phyloP scores from a whole-genome alignment of 345 rosid species.

The Euclidium syriacum region DNA sequence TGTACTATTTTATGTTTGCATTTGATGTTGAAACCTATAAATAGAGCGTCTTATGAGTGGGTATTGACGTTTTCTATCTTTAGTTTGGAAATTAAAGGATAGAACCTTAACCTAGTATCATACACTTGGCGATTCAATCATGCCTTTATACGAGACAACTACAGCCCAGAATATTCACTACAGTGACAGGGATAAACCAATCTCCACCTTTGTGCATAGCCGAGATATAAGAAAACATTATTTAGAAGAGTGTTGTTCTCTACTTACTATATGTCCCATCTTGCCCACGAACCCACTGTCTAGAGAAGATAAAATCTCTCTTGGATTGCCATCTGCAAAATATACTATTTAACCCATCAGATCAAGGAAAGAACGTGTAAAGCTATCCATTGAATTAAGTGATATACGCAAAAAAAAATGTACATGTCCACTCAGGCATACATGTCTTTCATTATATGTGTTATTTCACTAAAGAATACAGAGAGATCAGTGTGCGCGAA shows the following conservation, averaged over 20 bases:
- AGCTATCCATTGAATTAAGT: constrained; percentile 1
- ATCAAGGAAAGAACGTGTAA: not conserved
- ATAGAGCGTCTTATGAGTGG: not conserved
- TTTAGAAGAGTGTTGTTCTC: not conserved
- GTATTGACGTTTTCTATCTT: not conserved
- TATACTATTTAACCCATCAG: constrained; percentile 23
- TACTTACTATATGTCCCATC: constrained; percentile 97
- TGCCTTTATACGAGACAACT: not conserved
- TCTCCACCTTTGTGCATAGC: constrained; percentile 2
- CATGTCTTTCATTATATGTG: constrained; percentile 1
- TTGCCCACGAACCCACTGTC: constrained; percentile 96
- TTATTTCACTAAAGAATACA: not conserved
- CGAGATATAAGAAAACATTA: not conserved
- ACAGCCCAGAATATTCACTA: not conserved
- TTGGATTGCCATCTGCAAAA: constrained; percentile 81
- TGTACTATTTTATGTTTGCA: not conserved
- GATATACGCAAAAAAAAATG: not conserved
- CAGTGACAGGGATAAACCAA: not conserved
- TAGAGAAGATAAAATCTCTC: constrained; percentile 90
- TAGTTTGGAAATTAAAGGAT: not conserved
- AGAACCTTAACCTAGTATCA: not conserved
- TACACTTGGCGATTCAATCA: not conserved
- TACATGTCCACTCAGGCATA: no score
- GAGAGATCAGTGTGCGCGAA: not conserved
- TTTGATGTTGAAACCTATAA: not conserved